Conservation (phyloP, 148 eudicot species). For the Amaranthus cruentus region DNA sequence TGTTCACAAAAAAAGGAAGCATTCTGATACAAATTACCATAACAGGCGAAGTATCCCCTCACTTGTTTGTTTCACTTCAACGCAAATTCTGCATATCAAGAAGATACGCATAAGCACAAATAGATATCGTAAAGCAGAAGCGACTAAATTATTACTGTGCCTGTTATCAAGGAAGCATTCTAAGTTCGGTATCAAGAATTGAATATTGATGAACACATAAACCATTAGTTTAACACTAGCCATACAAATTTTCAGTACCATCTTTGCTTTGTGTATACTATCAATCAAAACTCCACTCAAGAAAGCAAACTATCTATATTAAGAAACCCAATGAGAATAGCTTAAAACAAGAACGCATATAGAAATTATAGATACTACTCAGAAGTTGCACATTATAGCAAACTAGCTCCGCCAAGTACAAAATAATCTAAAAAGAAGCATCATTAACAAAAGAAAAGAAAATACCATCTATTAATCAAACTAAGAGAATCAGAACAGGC, state of each 20-base stretch:
- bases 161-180: too few species aligned
- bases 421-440: background rate
- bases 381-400: background rate
- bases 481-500: background rate
- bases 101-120: conserved; percentile 4
- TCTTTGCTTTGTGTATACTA: too few species aligned
- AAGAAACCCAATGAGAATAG: too few species aligned
- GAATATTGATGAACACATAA: too few species aligned
- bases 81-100: conserved; percentile 7
- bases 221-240: too few species aligned
- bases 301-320: too few species aligned
- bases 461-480: conserved; percentile 31
- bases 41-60: conserved; percentile 3
- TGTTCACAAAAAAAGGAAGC: conserved; percentile 1
- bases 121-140: background rate
- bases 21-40: conserved; percentile 13
- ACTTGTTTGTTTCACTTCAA: conserved; percentile 5
- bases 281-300: too few species aligned
- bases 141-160: too few species aligned
- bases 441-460: conserved; percentile 5
- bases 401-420: background rate
- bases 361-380: background rate
- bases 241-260: too few species aligned
- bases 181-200: too few species aligned
- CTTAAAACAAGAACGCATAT: too few species aligned